Evolutionary conservation across 352 stramenopile species (phyloP).

Genomic region (Nothophytophthora sp.): DNA sequence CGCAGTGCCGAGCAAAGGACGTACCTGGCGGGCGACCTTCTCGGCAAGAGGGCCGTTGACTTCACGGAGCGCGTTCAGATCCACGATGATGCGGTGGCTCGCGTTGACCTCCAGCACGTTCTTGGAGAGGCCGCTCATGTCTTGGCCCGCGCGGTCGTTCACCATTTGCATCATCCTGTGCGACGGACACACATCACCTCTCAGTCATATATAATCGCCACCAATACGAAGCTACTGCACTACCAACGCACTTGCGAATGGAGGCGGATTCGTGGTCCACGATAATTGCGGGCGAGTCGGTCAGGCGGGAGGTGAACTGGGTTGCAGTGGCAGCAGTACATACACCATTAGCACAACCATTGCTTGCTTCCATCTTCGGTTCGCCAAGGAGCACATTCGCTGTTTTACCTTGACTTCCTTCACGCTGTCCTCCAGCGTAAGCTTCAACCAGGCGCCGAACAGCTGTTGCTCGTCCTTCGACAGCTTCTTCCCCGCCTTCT

Average conservation of each 20-base stretch:
- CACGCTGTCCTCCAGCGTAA: conserved; percentile 90
- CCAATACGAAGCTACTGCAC: too few relatives aligned
- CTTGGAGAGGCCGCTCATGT: conserved; percentile 70
- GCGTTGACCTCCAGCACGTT: conserved; percentile 99
- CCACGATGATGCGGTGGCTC: conserved; percentile 96
- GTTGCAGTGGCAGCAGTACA: not conserved
- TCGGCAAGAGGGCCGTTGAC: conserved; percentile 84
- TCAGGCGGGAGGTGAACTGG: conserved; percentile 92
- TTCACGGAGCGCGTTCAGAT: conserved; percentile 89
- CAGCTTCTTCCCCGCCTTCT: conserved; percentile 53
- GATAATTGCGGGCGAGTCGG: conserved; percentile 97
- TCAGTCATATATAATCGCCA: too few relatives aligned
- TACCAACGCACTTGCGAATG: conserved; percentile 91
- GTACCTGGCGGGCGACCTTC: conserved; percentile 80
- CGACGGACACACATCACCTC: not conserved
- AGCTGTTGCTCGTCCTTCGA: conserved; percentile 84
- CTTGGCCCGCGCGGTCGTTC: conserved; percentile 77
- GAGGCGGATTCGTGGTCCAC: conserved; percentile 98
- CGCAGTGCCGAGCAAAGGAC: conserved; percentile 9
- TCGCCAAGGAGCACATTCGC: too few relatives aligned
- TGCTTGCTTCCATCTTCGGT: too few relatives aligned
- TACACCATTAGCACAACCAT: not conserved
- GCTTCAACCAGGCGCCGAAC: conserved; percentile 95
- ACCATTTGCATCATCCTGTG: conserved; percentile 99
- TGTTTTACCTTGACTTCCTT: conserved; percentile 89